Conservation (phyloP, 306 rosid species). For the Quercus alba region DNA sequence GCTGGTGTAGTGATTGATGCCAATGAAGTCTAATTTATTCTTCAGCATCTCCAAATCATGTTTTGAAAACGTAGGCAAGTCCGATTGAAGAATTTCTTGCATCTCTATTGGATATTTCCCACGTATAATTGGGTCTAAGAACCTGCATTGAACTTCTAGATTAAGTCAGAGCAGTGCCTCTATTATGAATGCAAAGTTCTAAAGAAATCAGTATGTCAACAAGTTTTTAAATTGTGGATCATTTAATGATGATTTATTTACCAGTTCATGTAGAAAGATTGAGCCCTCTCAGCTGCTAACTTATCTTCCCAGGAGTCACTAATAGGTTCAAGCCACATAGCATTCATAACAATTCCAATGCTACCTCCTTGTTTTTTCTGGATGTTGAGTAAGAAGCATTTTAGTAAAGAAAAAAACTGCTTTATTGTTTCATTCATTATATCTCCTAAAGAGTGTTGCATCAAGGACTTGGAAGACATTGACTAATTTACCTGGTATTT, state of each 20-base stretch:
- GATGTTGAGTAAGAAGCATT: not conserved
- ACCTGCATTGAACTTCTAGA: slow-evolving; percentile 39
- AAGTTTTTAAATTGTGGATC: not conserved
- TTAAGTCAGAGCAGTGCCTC: not conserved
- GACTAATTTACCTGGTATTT: slow-evolving; percentile 49
- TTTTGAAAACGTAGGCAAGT: slow-evolving; percentile 51
- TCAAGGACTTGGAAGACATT: not conserved
- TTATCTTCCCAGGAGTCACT: slow-evolving; percentile 58
- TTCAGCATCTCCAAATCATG: slow-evolving; percentile 40
- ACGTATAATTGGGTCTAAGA: slow-evolving; percentile 60
- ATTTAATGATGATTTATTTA: not conserved
- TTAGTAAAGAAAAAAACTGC: not conserved
- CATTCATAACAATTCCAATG: slow-evolving; percentile 58
- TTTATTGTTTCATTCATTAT: too few relatives aligned
- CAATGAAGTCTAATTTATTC: slow-evolving; percentile 64
- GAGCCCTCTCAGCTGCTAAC: slow-evolving; percentile 63
- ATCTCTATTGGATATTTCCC: slow-evolving; percentile 73
- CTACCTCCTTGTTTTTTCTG: slow-evolving; percentile 63
- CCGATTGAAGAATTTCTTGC: slow-evolving; percentile 44
- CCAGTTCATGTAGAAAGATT: slow-evolving; percentile 59
- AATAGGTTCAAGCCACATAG: slow-evolving; percentile 57
- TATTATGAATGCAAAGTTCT: not conserved
- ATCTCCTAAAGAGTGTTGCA: not conserved
- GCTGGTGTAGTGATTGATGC: slow-evolving; percentile 69
- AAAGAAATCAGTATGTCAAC: not conserved